A percentile compares a stretch with the other conserved stretches of the same genome.
These are phyloP conservation scores for Cercospora citrullina DNA, from an alignment of 2,329 filamentous ascomycete species.

Conservation along the genomic window DNA sequence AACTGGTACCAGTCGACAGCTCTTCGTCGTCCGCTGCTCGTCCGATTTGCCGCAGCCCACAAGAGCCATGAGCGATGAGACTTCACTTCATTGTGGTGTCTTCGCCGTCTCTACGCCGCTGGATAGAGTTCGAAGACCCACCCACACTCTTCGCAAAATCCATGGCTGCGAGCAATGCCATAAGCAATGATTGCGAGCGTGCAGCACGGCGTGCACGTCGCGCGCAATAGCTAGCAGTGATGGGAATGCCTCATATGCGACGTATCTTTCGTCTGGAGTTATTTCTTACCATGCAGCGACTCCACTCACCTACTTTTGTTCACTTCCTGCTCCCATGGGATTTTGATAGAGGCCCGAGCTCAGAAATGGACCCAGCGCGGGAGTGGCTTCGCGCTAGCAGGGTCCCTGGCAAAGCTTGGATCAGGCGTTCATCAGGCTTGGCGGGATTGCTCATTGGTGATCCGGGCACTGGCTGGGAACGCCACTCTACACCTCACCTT, in stretches of 20 bases:
- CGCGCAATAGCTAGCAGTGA: not conserved
- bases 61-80: not conserved
- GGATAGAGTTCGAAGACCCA: not conserved
- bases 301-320: not conserved
- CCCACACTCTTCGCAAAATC: not conserved
- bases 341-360: constrained; percentile 12
- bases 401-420: not conserved
- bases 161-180: not conserved
- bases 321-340: not conserved
- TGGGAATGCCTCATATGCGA: not conserved
- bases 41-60: not conserved
- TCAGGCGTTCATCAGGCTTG: constrained; percentile 5
- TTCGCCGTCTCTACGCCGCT: not conserved
- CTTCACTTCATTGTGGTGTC: not conserved
- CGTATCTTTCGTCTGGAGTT: not conserved
- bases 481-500: not conserved
- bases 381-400: constrained; percentile 5
- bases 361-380: not conserved
- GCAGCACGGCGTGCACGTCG: not conserved
- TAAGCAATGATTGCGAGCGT: not conserved
- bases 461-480: not conserved
- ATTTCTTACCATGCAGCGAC: not conserved
- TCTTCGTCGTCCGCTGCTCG: not conserved
- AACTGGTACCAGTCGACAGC: not conserved
- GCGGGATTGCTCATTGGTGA: not conserved